A percentile compares a stretch with the other conserved stretches of the same genome.
Conservation (phyloP, 2,329 filamentous ascomycete genomes). For the Polychaeton citri region DNA sequence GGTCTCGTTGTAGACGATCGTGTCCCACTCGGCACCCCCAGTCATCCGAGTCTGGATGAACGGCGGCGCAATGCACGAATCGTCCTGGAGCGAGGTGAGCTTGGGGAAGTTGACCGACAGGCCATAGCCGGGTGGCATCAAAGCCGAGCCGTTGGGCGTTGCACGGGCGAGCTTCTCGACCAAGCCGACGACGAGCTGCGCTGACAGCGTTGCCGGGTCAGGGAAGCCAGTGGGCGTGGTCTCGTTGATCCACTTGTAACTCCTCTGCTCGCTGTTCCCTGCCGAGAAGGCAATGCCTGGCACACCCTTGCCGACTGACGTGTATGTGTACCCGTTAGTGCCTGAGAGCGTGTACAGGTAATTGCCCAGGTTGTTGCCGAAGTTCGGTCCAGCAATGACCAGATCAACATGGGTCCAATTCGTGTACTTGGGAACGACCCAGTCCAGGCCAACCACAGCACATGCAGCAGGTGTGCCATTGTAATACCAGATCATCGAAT, state of each 20-base stretch:
- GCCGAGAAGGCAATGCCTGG: conserved; percentile 37
- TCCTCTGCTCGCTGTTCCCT: conserved; percentile 27
- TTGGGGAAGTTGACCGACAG: conserved; percentile 36
- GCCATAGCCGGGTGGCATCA: conserved; percentile 39
- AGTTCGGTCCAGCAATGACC: conserved; percentile 43
- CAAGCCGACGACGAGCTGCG: conserved; percentile 29
- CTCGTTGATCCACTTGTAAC: conserved; percentile 32
- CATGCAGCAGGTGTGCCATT: conserved; percentile 45
- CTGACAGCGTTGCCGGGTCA: conserved; percentile 31
- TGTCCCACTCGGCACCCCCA: conserved; percentile 35
- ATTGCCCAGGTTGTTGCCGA: conserved; percentile 39
- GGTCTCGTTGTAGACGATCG: conserved; percentile 31
- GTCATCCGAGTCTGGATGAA: conserved; percentile 37
- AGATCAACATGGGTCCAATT: conserved; percentile 40
- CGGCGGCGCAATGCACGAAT: conserved; percentile 27
- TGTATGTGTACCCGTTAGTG: conserved; percentile 37
- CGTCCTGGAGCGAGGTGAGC: conserved; percentile 26
- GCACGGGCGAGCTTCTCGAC: conserved; percentile 32
- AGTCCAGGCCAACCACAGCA: conserved; percentile 44
- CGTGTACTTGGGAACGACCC: conserved; percentile 38
- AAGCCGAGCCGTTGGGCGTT: conserved; percentile 15
- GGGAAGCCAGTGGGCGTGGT: conserved; percentile 21
- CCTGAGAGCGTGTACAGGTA: conserved; percentile 42
- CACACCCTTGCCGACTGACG: conserved; percentile 34
- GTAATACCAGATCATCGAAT: conserved; percentile 47